Base-by-base conservation (phyloP, 768 basidiomycete species). In the Rubroboletus pulcherrimus region DNA sequence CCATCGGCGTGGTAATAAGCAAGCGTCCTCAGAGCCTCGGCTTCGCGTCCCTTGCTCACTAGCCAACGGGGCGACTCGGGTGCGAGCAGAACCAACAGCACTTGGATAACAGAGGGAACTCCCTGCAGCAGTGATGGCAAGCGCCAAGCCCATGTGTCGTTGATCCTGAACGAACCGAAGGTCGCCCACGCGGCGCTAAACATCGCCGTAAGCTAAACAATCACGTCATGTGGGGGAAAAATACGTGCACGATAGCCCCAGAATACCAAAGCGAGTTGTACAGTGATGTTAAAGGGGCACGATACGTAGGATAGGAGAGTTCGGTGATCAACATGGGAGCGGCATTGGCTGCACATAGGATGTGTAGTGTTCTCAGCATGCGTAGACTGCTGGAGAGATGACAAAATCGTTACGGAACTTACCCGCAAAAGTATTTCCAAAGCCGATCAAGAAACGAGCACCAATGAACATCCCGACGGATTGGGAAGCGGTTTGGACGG, bases 181-280 rank as follows among this genome's bases (percentile, higher is more conserved):
- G 88, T 89, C 0, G 87, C 75, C 91, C 90, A 93, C 5, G 89
- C 89, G 33, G 89, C 84, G 55, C 82, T 83, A 44, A 30, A 47
- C 40, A 33, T 26, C 12, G 8, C 24, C 8, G 21, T 15, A 8
- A 43, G 19, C 35, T 0, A 33, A 10, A 1, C 31, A 11, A 3
- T 9, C 6, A 12, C 11, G 7, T n/a, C 17, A 31, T 2, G 3
- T 4, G 12, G 46, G 26, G 26, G 24, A 42, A 41, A 53, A 33
- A 54, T 21, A 75, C 81, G 44, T 56, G 82, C 83, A 91, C 66
- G 67, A 91, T 89, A 55, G 88, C 80, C 53, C 91, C 91, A 17
- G 87, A 85, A 66, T 90, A 90, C 90, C 91, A 93, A 57, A 91
- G 82, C 26, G 87, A 84, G 78, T 91, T 90, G 76, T 88, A 91